Base-by-base conservation (phyloP, 306 rosid species). In the Cicer cuneatum region DNA sequence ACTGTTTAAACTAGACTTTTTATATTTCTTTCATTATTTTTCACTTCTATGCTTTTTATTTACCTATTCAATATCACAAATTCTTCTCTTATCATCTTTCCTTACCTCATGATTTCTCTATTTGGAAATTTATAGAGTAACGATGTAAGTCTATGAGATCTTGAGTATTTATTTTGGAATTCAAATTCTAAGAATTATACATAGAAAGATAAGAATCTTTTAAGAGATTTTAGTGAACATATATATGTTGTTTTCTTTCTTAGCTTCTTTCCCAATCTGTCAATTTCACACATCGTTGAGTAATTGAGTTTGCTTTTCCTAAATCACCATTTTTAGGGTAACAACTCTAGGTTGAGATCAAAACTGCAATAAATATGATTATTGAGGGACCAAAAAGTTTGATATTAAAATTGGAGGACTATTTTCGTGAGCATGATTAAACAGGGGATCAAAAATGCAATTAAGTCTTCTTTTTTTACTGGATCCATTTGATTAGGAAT, bases 181-280 rank as follows among this genome's bases (percentile, higher is more conserved):
- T 71, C 21, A 42, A 39, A 78, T 71, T 71, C 72, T 62, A 15
- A 45, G 33, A 58, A 7, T 48, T 53, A 6, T 57, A 11, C 42
- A 45, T 19, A 8, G 5, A 59, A 37, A 68, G 16, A 68, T 47
- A 37, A 68, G 13, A 68, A 66, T 66, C 18, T 29, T 29, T 59
- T 11, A 53, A 37, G 41, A 56, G 72, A 51, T 43, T 52, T 43
- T 2, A 59, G 40, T 52, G 39, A 18, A 7, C 29, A 24, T 24
- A 29, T 67, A 0, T 21, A 3, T 46, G 12, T 67, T 7, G 7
- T 13, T 45, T 1, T n/a, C 24, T 13, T n/a, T 45, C 37, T 60
- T 13, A 60, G 69, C 33, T 29, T 29, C 33, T 29, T 4, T 29
- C 33, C 33, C 4, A 29, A 29, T 29, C 33, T 29, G 19, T 38